phyloP scores from a whole-genome alignment of 176 grass and related monocot genomes.

The bread wheat (Triticum aestivum) region DNA sequence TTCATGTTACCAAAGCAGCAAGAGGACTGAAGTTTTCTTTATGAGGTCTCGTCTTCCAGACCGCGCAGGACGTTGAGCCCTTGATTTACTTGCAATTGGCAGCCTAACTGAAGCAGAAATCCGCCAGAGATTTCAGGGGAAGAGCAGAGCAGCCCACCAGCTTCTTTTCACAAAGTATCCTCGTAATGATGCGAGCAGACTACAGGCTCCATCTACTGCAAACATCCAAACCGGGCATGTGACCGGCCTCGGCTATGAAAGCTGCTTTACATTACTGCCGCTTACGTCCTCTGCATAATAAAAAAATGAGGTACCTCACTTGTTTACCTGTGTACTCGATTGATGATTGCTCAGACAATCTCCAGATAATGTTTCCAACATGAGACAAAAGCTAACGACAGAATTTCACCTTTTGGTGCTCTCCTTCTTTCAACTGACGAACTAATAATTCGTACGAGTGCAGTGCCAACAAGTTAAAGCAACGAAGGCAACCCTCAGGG shows the following conservation, averaged over 20 bases:
- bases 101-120: neutral
- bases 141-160: neutral
- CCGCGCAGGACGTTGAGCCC: neutral
- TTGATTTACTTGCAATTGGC: neutral
- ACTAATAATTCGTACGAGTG: neutral
- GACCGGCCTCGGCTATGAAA: neutral
- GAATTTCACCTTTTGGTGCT: neutral
- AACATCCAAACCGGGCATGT: neutral
- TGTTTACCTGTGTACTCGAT: neutral
- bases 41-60: neutral
- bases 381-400: neutral
- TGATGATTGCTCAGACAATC: neutral
- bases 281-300: neutral
- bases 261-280: conserved; percentile 5
- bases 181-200: neutral
- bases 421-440: conserved; percentile 11
- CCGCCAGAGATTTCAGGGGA: neutral
- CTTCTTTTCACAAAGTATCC: neutral
- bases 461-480: neutral
- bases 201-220: neutral
- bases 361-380: neutral
- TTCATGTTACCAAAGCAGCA: neutral
- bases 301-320: neutral
- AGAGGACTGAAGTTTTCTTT: neutral
- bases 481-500: neutral